phyloP scores from a whole-genome alignment of 495 filamentous ascomycete genomes.

The Trichoderma reesei region DNA sequence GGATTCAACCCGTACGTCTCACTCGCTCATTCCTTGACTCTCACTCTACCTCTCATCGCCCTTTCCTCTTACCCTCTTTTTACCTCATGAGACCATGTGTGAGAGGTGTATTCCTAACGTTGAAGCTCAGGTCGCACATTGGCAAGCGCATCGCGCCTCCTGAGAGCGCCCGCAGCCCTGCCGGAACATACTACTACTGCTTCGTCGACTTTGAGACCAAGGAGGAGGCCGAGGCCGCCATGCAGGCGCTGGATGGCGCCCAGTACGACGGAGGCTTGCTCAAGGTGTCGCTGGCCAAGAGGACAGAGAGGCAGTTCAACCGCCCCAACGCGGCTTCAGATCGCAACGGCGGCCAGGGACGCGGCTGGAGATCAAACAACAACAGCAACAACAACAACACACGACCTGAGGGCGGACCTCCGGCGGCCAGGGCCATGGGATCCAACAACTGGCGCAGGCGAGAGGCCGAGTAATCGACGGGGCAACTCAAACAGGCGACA shows the following conservation, averaged over 20 bases:
- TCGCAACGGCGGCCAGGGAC: slow-evolving; percentile 5
- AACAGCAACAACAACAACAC: neutral
- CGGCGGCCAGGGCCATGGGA: neutral
- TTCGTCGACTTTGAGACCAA: slow-evolving; percentile 53
- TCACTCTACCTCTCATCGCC: neutral
- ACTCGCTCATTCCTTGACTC: slow-evolving; percentile 8
- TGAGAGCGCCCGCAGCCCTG: slow-evolving; percentile 37
- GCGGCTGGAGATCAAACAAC: neutral
- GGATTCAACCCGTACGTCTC: slow-evolving; percentile 40
- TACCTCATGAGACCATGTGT: neutral
- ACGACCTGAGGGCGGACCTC: neutral
- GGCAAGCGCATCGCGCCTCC: slow-evolving; percentile 56
- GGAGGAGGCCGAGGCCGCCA: slow-evolving; percentile 44
- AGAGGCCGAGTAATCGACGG: neutral
- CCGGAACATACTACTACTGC: slow-evolving; percentile 55
- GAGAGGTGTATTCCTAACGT: slow-evolving; percentile 13
- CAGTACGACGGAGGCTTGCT: neutral
- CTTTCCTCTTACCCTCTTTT: slow-evolving; percentile 7
- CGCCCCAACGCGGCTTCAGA: neutral
- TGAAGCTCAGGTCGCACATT: slow-evolving; percentile 36
- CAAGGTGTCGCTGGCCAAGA: slow-evolving; percentile 3
- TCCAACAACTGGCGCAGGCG: neutral
- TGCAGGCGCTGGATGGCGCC: slow-evolving; percentile 23
- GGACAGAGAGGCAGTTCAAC: neutral
- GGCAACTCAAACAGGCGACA: neutral